Base-by-base conservation (phyloP, 148 eudicot species). In the Amaranthus hypochondriacus region DNA sequence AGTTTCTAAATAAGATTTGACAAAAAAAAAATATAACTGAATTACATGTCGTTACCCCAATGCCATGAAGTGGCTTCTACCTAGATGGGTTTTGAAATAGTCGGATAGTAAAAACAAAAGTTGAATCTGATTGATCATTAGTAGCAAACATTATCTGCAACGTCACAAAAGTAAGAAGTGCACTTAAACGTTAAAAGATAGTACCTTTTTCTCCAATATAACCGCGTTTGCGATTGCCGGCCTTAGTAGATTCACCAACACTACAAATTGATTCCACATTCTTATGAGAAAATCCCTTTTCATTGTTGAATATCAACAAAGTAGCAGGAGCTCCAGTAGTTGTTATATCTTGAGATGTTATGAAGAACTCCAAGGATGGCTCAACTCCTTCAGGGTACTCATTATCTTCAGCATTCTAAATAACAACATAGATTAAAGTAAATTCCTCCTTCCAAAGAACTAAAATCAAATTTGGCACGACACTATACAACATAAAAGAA, bases 371-470 rank as follows among this genome's bases (percentile, higher is more conserved):
- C 74, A 89, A 69, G 0, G 91, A 81, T 44, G 96, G 92, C 39
- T 89, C 76, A 42, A 86, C 86, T 50, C 88, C 93, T 52, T 77
- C 79, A 58, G 56, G 43, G 44, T 90, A 90, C 77, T 86, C 92
- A 54, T 90, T 90, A 71, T 90, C 96, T 78, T 88, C 96, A 3
- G 96, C 96, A 63, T 90, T 90, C 92, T 90, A 82, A 66, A 72
- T 49, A 56, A 60, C 43, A 68, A 4, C 7, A 49, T 42, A 59
- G 54, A 28, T 28, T 28, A 28, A 28, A 28, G 39, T 28, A 28
- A 28, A 28, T 28, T 28, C 39, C 39, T 28, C 39, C 39, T 28
- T 28, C 39, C 39, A 28, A 28, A 28, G 39, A 28, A 28, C 39
- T 28, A 28, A 28, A 2, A 28, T 28, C 39, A 28, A 28, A 28